Percentiles rank a stretch among this genome's conserved stretches.
phyloP scores from a whole-genome alignment of 768 basidiomycete species.

The Cyathus striatus region DNA sequence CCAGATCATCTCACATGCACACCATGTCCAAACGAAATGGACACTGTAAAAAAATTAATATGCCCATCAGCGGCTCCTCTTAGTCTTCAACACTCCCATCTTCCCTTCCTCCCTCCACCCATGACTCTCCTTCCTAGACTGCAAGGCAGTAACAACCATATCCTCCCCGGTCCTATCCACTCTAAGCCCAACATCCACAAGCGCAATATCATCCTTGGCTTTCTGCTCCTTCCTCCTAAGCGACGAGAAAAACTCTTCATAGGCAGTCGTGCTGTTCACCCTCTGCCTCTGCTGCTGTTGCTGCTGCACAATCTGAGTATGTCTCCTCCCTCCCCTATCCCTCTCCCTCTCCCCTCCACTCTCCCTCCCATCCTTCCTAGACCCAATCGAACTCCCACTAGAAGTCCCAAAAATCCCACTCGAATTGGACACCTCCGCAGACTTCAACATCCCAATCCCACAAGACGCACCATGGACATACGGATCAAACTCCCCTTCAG shows the following conservation, averaged over 20 bases:
- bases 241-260: neutral
- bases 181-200: neutral
- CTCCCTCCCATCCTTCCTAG: constrained; percentile 1
- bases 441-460: neutral
- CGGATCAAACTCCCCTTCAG: constrained; percentile 5
- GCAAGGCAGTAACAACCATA: constrained; percentile 5
- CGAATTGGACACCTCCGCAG: constrained; percentile 6
- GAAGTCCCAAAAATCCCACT: constrained; percentile 5
- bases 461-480: neutral
- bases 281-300: too few relatives aligned
- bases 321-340: neutral
- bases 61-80: neutral
- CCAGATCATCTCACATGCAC: too few relatives aligned
- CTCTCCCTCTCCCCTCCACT: neutral
- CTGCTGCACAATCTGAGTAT: too few relatives aligned
- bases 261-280: neutral
- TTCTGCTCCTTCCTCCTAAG: constrained; percentile 6
- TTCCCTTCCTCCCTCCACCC: constrained; percentile 11
- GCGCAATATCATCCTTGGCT: constrained; percentile 1
- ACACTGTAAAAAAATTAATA: too few relatives aligned
- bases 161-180: constrained; percentile 2
- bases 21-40: too few relatives aligned
- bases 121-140: constrained; percentile 7
- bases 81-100: constrained; percentile 9
- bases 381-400: constrained; percentile 5